Evolutionary conservation across 495 filamentous ascomycete species (phyloP), one percentile per base, ranked within the genome.

Genomic region (Neurospora africana): DNA sequence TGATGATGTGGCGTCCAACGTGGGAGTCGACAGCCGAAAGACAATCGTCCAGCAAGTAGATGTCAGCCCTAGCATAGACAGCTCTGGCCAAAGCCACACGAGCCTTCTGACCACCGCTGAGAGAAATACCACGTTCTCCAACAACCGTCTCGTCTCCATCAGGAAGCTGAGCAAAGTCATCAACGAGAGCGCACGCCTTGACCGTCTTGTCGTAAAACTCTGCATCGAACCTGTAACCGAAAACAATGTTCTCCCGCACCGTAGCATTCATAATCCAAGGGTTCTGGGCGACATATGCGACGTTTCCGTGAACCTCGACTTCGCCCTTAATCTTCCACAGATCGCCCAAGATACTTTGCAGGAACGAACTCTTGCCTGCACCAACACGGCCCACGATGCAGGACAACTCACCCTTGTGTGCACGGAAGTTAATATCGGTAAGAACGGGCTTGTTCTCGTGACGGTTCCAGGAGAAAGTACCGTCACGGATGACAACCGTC

Each of bases 221-320:
- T 4, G 95, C 92, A 82, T 99, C 95, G 86, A 92, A 98, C 47
- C 93, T 90, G 82, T 98, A 93, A 6, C 96, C 96, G 78, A 99
- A 99, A 8, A 98, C 86, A 77, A 99, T 97, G 76, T 99, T 99
- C 75, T 99, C 96, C 70, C 91, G 90, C 36, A 98, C 94, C 67
- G 91, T 95, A 8, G 96, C 95, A 77, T 98, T 99, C 94, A 97
- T 98, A 43, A 99, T 90, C 95, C 96, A 99, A 33, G 93, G 81
- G 75, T 91, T 87, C 80, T 99, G 96, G 27, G 93, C 91, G 74
- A 96, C 96, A 78, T 97, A 99, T 7, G 96, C 96, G 27, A 91
- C 87, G 17, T 85, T 86, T 21, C 96, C 96, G 73, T 91, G 90
- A 33, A 98, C 82, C 35, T 90, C 81, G 8, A 98, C 95, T 72